Base-by-base conservation (phyloP, 1,284 basidiomycete genomes). In the Malassezia yamatoensis region DNA sequence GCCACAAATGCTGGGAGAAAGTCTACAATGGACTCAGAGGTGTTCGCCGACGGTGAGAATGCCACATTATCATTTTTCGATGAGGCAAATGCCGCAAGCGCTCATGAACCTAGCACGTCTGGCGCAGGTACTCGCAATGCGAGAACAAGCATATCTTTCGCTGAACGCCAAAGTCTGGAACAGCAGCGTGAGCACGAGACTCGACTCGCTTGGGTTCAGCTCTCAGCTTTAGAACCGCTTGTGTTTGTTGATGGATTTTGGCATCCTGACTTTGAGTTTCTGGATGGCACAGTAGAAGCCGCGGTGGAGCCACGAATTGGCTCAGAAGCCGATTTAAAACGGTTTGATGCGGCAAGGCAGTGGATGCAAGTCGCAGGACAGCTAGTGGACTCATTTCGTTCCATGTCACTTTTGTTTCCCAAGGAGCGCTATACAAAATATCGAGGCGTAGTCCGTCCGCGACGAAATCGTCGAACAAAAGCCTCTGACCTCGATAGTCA, bases 311-410 rank as follows among this genome's bases (percentile, higher is more conserved):
- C 35, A 29, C 34, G 47, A 37, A 43, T 2, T 42, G 55, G n/a
- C 1, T 51, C 62, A 10, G 55, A 57, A 10, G 58, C 56, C 13
- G 59, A 59, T 41, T 51, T 58, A 15, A 52, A 61, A 18, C 64
- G 79, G 9, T 66, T 66, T 7, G 71, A 70, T 10, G 77, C 79
- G 8, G 65, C 78, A 42, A 73, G 76, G 35, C 75, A 78, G 43
- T 96, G 90, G 86, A 78, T 94, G 59, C 74, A 85, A 29, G 83
- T 88, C 64, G 88, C 90, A 0, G 86, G 87, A 63, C 86, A 83
- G 57, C 79, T 96, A 47, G 80, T 94, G 13, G 89, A 94, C 62
- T 84, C 83, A 67, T 96, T 90, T 77, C 80, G 90, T 45, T 83
- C 88, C 76, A 90, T 89, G 10, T 81, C 84, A 64, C 83, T 83